These are phyloP conservation scores for Wickerhamomyces subpelliculosus DNA, from an alignment of 805 yeast species.

Conservation along the genomic window DNA sequence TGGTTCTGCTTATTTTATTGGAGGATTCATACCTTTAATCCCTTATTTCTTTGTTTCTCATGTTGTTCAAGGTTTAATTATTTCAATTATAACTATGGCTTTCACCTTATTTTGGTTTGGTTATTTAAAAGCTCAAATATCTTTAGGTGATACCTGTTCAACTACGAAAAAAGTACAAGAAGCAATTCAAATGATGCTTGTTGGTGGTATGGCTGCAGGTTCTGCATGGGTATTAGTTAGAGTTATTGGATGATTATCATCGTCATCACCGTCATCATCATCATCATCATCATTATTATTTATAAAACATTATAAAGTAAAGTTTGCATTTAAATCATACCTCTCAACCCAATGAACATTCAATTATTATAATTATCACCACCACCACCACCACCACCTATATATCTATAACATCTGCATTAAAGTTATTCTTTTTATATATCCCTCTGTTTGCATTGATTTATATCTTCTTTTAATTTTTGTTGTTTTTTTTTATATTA, in stretches of 20 bases:
- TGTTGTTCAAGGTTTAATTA: constrained; percentile 70
- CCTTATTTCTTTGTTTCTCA: constrained; percentile 82
- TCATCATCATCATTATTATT: too few species aligned
- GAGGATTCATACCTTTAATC: constrained; percentile 85
- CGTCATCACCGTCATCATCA: neutral
- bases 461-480: too few species aligned
- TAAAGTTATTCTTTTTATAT: too few species aligned
- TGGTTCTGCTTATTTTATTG: constrained; percentile 82
- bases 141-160: constrained; percentile 78
- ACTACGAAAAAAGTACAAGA: constrained; percentile 53
- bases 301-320: neutral
- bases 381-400: too few species aligned
- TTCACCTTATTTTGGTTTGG: constrained; percentile 86
- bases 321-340: neutral
- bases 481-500: too few species aligned
- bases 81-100: constrained; percentile 75
- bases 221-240: constrained; percentile 92
- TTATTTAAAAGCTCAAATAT: constrained; percentile 71
- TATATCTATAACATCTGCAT: too few species aligned
- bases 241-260: constrained; percentile 45
- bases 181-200: constrained; percentile 88
- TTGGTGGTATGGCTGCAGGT: constrained; percentile 96
- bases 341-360: too few species aligned
- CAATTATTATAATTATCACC: too few species aligned
- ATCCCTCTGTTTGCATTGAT: too few species aligned